Percentiles rank a stretch among this genome's conserved stretches.
These are phyloP conservation scores for Discostella stelligeroides DNA, from an alignment of 108 stramenopile genomes.

Conservation along the genomic window DNA sequence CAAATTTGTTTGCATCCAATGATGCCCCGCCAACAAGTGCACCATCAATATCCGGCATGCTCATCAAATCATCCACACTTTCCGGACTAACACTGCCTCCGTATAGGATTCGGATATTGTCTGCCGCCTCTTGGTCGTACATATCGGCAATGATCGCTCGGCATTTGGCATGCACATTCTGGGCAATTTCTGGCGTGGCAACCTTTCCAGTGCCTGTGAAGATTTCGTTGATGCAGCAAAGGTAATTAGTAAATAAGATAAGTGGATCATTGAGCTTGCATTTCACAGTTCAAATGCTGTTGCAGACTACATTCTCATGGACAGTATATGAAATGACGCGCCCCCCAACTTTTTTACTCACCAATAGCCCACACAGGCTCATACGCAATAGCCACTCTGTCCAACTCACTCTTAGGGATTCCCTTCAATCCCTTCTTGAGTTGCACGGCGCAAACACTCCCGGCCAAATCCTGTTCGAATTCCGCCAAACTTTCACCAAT, in stretches of 20 bases:
- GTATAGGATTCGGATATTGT: conserved; percentile 85
- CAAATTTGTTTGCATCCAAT: conserved; percentile 85
- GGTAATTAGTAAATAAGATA: background rate
- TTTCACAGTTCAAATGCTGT: background rate
- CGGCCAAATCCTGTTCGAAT: conserved; percentile 91
- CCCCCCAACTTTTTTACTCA: background rate
- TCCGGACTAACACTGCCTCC: conserved; percentile 94
- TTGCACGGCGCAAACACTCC: conserved; percentile 89
- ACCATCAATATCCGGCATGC: conserved; percentile 94
- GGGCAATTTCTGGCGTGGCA: conserved; percentile 81
- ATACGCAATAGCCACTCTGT: conserved; percentile 92
- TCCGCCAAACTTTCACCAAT: conserved; percentile 94
- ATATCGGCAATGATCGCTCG: conserved; percentile 76
- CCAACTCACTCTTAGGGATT: conserved; percentile 80
- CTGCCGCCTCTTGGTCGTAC: conserved; percentile 81
- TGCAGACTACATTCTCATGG: conserved; percentile 1
- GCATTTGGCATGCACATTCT: conserved; percentile 83
- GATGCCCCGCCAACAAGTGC: conserved; percentile 97
- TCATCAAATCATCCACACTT: conserved; percentile 92
- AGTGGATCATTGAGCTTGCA: background rate
- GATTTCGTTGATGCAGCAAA: background rate
- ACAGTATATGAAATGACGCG: background rate
- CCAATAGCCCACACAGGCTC: conserved; percentile 95
- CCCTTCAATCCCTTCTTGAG: conserved; percentile 89
- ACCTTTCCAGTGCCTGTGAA: conserved; percentile 69